phyloP scores from a whole-genome alignment of 164 flowering plant species.

The Magnolia changhungtana region DNA sequence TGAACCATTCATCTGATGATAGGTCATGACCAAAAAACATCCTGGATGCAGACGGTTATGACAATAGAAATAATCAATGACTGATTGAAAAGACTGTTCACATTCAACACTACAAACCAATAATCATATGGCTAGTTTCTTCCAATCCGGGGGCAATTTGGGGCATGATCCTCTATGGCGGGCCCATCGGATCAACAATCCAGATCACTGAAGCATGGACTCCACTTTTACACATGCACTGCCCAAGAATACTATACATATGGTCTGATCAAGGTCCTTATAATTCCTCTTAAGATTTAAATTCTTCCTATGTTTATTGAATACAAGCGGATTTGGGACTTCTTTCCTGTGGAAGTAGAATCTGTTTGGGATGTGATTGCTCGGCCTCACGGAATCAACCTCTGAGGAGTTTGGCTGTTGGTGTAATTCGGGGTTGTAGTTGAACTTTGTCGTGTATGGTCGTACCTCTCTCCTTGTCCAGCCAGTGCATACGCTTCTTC shows the following conservation, averaged over 20 bases:
- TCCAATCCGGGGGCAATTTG: too few species aligned
- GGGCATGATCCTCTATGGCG: too few species aligned
- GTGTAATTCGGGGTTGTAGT: not conserved
- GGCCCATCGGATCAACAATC: too few species aligned
- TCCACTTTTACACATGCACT: not conserved
- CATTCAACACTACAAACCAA: too few species aligned
- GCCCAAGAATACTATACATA: not conserved
- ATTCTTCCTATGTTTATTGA: not conserved
- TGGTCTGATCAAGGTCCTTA: not conserved
- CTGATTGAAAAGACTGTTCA: too few species aligned
- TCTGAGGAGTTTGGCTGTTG: not conserved
- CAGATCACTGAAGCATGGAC: not conserved
- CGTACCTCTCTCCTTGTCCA: conserved; percentile 23
- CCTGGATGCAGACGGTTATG: too few species aligned
- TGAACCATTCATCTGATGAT: too few species aligned
- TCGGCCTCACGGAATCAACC: not conserved
- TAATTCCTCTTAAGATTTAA: not conserved
- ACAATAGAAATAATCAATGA: too few species aligned
- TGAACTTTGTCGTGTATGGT: not conserved
- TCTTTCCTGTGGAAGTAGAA: not conserved
- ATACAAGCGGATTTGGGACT: not conserved
- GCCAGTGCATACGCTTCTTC: conserved; percentile 35
- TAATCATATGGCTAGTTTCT: too few species aligned
- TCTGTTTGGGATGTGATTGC: not conserved
- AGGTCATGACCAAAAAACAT: too few species aligned